Evolutionary conservation across 176 grass and related monocot species (phyloP).

Genomic region (Triticum urartu): DNA sequence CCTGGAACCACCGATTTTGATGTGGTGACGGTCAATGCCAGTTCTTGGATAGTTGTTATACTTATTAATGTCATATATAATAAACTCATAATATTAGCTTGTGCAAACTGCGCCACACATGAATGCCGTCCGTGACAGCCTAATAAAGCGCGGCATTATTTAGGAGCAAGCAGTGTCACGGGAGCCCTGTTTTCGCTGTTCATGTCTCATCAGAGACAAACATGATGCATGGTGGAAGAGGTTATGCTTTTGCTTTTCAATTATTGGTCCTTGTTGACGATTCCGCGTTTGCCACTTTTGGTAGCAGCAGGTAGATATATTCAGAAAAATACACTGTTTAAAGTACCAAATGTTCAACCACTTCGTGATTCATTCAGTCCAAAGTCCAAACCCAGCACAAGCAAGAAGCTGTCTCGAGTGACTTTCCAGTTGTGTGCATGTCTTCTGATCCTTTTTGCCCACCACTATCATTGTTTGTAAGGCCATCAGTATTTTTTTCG

Average conservation of each 20-base stretch:
- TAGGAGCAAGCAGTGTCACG: background rate
- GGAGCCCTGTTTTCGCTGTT: slow-evolving; percentile 2
- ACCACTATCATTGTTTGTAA: background rate
- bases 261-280: background rate
- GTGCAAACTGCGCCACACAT: background rate
- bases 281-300: background rate
- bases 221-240: background rate
- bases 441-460: background rate
- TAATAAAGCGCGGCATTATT: background rate
- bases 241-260: background rate
- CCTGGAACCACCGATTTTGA: background rate
- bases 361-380: background rate
- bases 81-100: background rate
- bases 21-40: background rate
- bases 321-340: background rate
- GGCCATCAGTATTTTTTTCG: background rate
- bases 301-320: background rate
- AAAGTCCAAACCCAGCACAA: slow-evolving; percentile 3
- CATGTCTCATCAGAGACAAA: background rate
- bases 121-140: background rate
- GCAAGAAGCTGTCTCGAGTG: background rate
- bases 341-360: background rate
- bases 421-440: background rate
- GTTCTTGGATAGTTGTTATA: background rate
- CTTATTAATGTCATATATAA: background rate